phyloP scores from a whole-genome alignment of 1,284 basidiomycete genomes.

The Leccinum solheimii region DNA sequence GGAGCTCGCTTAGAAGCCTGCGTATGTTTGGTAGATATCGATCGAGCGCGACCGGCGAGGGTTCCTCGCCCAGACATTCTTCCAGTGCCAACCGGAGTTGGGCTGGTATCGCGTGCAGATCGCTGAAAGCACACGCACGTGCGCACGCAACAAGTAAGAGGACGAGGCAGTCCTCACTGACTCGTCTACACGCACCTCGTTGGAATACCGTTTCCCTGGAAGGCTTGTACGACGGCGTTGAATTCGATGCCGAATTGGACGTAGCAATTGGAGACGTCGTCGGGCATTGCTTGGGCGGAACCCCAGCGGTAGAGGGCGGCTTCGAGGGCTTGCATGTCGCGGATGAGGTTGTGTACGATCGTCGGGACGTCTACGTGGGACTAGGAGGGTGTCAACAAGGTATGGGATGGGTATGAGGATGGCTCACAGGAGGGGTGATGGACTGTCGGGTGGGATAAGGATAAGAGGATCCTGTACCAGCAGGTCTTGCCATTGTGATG shows the following conservation, averaged over 20 bases:
- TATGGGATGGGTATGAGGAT: not conserved
- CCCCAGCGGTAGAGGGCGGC: conserved; percentile 81
- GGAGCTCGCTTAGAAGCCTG: conserved; percentile 75
- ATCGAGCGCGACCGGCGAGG: conserved; percentile 72
- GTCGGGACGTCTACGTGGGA: conserved; percentile 48
- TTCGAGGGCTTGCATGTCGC: conserved; percentile 86
- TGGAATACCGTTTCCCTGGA: conserved; percentile 76
- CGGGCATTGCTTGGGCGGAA: conserved; percentile 63
- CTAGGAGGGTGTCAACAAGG: not conserved
- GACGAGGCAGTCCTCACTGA: conserved; percentile 23
- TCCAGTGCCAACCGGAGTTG: conserved; percentile 86
- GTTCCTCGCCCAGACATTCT: conserved; percentile 80
- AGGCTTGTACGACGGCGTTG: conserved; percentile 81
- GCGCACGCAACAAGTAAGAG: not conserved
- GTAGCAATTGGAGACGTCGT: conserved; percentile 88
- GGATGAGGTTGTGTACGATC: conserved; percentile 80
- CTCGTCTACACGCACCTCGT: conserved; percentile 61
- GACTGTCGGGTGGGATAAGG: not conserved
- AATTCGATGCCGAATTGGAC: conserved; percentile 93
- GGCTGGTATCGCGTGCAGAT: conserved; percentile 78
- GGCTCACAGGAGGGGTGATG: conserved; percentile 4
- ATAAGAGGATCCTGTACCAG: conserved; percentile 18
- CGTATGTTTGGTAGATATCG: conserved; percentile 80
- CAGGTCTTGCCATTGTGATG: conserved; percentile 18
- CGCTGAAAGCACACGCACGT: conserved; percentile 40